Percentiles rank a stretch among this genome's conserved stretches.
phyloP scores from a whole-genome alignment of 345 rosid species.

The Eutrema heterophyllum region DNA sequence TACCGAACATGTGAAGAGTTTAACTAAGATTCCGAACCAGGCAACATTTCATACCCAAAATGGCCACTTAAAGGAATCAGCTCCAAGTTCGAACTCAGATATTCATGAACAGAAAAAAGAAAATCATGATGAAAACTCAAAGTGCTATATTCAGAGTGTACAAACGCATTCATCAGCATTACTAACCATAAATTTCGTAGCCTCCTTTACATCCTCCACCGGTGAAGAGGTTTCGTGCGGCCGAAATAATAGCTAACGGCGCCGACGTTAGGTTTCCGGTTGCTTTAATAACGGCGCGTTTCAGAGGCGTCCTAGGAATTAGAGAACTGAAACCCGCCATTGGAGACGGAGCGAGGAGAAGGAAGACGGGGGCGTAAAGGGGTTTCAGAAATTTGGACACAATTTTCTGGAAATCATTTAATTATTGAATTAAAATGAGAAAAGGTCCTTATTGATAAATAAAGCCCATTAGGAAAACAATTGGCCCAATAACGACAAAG shows the following conservation, averaged over 20 bases:
- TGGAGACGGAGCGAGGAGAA: not conserved
- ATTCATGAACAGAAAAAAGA: not conserved
- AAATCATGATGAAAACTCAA: not conserved
- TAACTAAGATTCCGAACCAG: not conserved
- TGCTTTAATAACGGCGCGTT: not conserved
- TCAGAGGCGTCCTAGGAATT: slow-evolving; percentile 7
- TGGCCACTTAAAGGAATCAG: not conserved
- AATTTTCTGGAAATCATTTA: not conserved
- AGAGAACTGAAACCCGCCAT: slow-evolving; percentile 34
- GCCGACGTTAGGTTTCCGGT: not conserved
- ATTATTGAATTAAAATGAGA: not conserved
- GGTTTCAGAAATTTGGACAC: not conserved
- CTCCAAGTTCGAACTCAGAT: not conserved
- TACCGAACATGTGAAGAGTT: not conserved
- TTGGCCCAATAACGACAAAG: not conserved
- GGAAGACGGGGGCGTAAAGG: slow-evolving; percentile 3
- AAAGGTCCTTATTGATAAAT: not conserved
- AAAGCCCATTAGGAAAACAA: not conserved
- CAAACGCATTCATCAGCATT: not conserved
- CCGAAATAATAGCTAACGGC: not conserved
- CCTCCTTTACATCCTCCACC: slow-evolving; percentile 1
- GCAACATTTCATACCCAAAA: not conserved
- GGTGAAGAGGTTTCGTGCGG: not conserved
- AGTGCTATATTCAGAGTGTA: not conserved
- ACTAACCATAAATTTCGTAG: slow-evolving; percentile 12